A percentile compares a stretch with the other conserved stretches of the same genome.
phyloP scores from a whole-genome alignment of 495 filamentous ascomycete genomes.

The Xylaria sp. region DNA sequence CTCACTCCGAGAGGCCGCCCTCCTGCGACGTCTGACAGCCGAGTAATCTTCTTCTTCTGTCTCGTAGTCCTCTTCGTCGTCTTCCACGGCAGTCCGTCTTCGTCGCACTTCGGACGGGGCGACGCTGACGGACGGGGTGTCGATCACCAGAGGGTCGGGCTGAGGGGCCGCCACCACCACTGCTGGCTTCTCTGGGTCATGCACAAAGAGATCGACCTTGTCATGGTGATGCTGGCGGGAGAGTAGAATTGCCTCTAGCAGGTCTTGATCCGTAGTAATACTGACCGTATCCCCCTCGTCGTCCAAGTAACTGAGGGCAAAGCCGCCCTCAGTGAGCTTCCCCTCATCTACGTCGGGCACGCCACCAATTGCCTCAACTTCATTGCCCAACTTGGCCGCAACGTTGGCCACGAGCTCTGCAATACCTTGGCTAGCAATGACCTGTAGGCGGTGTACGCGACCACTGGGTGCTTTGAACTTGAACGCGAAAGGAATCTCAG shows the following conservation, averaged over 20 bases:
- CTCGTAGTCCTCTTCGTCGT: slow-evolving; percentile 59
- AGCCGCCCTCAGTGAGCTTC: slow-evolving; percentile 78
- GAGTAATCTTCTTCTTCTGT: slow-evolving; percentile 67
- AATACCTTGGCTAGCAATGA: slow-evolving; percentile 80
- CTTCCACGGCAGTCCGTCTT: slow-evolving; percentile 53
- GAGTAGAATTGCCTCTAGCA: slow-evolving; percentile 86
- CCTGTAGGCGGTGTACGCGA: slow-evolving; percentile 90
- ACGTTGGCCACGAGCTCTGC: slow-evolving; percentile 81
- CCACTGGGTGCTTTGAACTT: slow-evolving; percentile 99
- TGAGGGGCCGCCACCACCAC: slow-evolving; percentile 72
- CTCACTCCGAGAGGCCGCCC: slow-evolving; percentile 45
- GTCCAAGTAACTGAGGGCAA: slow-evolving; percentile 94
- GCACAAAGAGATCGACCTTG: slow-evolving; percentile 97
- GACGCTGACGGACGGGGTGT: slow-evolving; percentile 56
- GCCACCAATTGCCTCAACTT: slow-evolving; percentile 87
- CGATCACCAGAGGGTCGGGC: slow-evolving; percentile 55
- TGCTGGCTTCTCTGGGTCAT: slow-evolving; percentile 87
- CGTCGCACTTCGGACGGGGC: slow-evolving; percentile 65
- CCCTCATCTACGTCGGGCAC: slow-evolving; percentile 77
- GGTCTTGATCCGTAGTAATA: slow-evolving; percentile 93
- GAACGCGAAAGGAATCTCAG: slow-evolving; percentile 88
- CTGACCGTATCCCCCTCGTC: slow-evolving; percentile 98
- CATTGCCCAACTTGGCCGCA: slow-evolving; percentile 83
- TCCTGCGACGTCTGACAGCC: slow-evolving; percentile 50
- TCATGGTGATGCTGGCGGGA: slow-evolving; percentile 77